These are phyloP conservation scores for Ilex aquifolium DNA, from an alignment of 257 asterid species.

Conservation along the genomic window DNA sequence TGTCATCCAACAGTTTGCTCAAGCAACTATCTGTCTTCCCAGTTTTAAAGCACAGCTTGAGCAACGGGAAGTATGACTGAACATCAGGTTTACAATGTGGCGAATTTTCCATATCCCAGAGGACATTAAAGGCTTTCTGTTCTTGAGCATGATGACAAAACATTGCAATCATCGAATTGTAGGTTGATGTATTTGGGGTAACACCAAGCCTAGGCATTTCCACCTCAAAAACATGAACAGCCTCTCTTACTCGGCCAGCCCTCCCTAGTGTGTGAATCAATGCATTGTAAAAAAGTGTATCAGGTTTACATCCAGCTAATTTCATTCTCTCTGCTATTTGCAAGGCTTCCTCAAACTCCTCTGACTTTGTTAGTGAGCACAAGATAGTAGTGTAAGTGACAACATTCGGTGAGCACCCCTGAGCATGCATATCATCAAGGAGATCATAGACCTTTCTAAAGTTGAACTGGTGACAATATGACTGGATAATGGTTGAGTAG, in stretches of 20 bases:
- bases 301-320: constrained; percentile 53
- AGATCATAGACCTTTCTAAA: constrained; percentile 52
- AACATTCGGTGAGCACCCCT: constrained; percentile 54
- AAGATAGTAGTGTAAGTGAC: constrained; percentile 73
- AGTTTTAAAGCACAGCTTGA: constrained; percentile 44
- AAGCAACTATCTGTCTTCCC: constrained; percentile 29
- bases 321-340: constrained; percentile 53
- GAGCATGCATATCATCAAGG: constrained; percentile 71
- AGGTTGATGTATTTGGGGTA: constrained; percentile 66
- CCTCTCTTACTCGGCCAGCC: constrained; percentile 46
- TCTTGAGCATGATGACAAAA: constrained; percentile 57
- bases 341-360: constrained; percentile 53
- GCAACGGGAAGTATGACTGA: constrained; percentile 61
- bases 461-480: constrained; percentile 47
- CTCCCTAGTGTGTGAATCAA: constrained; percentile 65
- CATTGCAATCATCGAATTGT: constrained; percentile 79
- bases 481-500: constrained; percentile 64
- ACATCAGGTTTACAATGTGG: constrained; percentile 68
- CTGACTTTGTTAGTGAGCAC: constrained; percentile 57
- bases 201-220: constrained; percentile 47
- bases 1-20: constrained; percentile 39
- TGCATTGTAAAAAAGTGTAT: constrained; percentile 62
- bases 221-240: constrained; percentile 38
- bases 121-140: constrained; percentile 40
- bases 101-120: constrained; percentile 50